A percentile compares a stretch with the other conserved stretches of the same genome.
phyloP scores from a whole-genome alignment of 768 basidiomycete species.

The Rhodotorula taiwanensis region DNA sequence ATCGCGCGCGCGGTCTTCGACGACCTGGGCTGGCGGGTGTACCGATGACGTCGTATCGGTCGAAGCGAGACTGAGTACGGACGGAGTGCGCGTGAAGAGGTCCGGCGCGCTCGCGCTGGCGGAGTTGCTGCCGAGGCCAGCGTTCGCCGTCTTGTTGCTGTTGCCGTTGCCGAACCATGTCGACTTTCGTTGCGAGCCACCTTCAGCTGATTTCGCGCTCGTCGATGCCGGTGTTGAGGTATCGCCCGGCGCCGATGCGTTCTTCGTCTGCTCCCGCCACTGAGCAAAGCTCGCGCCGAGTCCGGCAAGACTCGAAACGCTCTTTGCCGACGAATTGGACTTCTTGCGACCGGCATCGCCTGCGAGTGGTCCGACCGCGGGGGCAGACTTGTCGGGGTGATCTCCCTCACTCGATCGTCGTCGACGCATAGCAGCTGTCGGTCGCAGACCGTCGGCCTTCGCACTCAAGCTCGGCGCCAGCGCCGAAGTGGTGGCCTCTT shows the following conservation, averaged over 20 bases:
- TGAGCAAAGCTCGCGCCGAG: constrained; percentile 12
- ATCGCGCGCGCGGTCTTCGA: not conserved
- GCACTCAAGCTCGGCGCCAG: not conserved
- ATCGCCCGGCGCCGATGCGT: not conserved
- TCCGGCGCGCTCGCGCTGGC: not conserved
- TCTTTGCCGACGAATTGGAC: constrained; percentile 3
- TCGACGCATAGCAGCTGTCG: not conserved
- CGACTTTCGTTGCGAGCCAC: not conserved
- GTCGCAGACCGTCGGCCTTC: not conserved
- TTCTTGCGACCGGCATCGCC: not conserved
- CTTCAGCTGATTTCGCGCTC: not conserved
- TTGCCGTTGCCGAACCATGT: constrained; percentile 27
- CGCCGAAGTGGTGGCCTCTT: not conserved
- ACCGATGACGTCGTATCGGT: too few species aligned
- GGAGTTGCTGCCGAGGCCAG: not conserved
- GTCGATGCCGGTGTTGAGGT: not conserved
- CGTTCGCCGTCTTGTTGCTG: too few species aligned
- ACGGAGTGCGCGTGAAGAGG: not conserved
- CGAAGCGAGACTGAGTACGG: not conserved
- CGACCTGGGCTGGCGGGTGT: too few species aligned
- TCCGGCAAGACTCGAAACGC: constrained; percentile 13
- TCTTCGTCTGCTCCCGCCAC: constrained; percentile 12
- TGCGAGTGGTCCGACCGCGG: not conserved
- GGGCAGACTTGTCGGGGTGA: not conserved
- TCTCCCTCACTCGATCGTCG: constrained; percentile 5